phyloP scores from a whole-genome alignment of 2,329 filamentous ascomycete genomes.

The Pseudogymnoascus verrucosus region DNA sequence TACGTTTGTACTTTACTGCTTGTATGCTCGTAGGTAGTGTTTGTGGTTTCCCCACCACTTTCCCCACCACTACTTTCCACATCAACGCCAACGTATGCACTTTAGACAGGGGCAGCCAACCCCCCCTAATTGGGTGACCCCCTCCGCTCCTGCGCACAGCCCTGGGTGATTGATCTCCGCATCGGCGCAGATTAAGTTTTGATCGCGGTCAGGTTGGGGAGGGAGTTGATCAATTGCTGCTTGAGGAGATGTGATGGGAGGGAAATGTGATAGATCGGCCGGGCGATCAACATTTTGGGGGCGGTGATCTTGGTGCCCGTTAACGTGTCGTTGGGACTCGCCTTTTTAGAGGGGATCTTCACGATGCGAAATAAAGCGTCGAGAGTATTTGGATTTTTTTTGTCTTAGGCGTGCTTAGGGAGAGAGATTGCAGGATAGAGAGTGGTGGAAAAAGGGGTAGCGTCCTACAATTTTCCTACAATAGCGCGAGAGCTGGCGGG shows the following conservation, averaged over 20 bases:
- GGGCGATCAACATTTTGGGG: neutral
- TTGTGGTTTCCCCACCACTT: neutral
- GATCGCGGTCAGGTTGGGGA: neutral
- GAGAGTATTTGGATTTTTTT: neutral
- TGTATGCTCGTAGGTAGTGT: neutral
- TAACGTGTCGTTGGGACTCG: neutral
- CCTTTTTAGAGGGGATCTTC: neutral
- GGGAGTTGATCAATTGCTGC: slow-evolving; percentile 1
- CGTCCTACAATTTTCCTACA: neutral
- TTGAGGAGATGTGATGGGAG: neutral
- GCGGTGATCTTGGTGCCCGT: neutral
- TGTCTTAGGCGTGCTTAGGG: neutral
- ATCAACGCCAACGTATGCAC: neutral
- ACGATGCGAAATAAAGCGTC: neutral
- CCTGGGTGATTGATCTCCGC: neutral
- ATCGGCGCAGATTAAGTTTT: slow-evolving; percentile 4
- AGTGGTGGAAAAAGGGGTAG: neutral
- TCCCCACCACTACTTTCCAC: neutral
- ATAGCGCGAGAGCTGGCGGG: neutral
- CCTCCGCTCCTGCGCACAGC: neutral
- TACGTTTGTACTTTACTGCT: no score
- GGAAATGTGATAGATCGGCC: neutral
- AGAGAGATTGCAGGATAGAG: neutral
- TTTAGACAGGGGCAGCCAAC: neutral
- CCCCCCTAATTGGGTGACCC: neutral